A percentile compares a stretch with the other conserved stretches of the same genome.
phyloP scores from a whole-genome alignment of 371 early-diverging fungal genomes.

The Zopfochytrium polystomum region DNA sequence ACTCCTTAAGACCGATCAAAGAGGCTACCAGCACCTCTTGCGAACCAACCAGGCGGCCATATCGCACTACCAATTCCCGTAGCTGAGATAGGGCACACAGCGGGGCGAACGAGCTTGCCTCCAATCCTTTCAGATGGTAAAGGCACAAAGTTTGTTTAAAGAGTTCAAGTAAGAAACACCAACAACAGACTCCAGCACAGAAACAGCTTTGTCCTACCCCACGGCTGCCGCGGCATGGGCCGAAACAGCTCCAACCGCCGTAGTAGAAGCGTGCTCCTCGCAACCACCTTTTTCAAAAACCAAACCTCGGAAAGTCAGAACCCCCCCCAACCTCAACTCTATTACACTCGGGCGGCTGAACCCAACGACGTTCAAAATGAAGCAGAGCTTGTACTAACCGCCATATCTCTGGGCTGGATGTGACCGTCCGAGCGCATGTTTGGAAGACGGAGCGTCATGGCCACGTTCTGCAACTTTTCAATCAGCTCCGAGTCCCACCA shows the following conservation, averaged over 20 bases:
- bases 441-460: constrained; percentile 25
- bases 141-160: too few relatives aligned
- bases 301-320: too few relatives aligned
- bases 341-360: too few relatives aligned
- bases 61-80: constrained; percentile 21
- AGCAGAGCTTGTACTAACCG: constrained; percentile 7
- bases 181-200: too few relatives aligned
- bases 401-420: constrained; percentile 18
- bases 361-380: too few relatives aligned
- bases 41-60: constrained; percentile 27
- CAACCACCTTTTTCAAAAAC: too few relatives aligned
- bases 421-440: constrained; percentile 31
- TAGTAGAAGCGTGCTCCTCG: constrained; percentile 3
- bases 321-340: too few relatives aligned
- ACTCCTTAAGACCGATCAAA: constrained; percentile 9
- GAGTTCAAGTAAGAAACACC: too few relatives aligned
- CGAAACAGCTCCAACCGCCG: constrained; percentile 30
- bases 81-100: constrained; percentile 19
- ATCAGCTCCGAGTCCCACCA: constrained; percentile 34
- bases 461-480: constrained; percentile 16
- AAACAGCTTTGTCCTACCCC: too few relatives aligned
- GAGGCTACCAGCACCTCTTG: constrained; percentile 15
- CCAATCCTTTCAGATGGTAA: too few relatives aligned
- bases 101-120: constrained; percentile 23
- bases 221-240: constrained; percentile 35